Evolutionary conservation across 106 monocot species (phyloP), one percentile per base, ranked within the genome.

Genomic region (Dendrobium officinale): DNA sequence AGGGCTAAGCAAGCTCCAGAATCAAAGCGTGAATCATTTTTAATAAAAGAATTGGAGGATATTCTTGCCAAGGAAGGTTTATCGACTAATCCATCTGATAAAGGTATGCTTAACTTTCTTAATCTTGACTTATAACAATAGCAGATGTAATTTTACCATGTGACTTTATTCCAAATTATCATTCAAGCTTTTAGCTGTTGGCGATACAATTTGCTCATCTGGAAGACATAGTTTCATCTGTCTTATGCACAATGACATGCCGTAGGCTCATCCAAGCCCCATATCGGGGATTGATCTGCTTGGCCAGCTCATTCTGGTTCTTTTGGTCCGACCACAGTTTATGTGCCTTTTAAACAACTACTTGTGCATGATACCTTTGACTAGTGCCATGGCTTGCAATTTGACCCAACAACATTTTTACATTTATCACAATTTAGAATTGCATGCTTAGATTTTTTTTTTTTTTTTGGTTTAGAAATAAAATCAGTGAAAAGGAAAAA

Each of bases 41-140:
- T 99, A 87, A 87, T 99, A 75, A 91, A 90, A 75, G 98, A 99
- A 80, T 75, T 95, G 79, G 88, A 90, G 73, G 94, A 89, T 33
- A 93, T 99, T 85, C 98, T 99, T 85, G 76, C 82, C 64, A 99
- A 84, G 79, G 98, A 99, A 88, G 92, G 93, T 26, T 79, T 99
- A 80, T 95, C 98, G 44, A 86, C 80, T 68, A 83, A 91, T 84
- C 93, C 98, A 83, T 95, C 98, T 77, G 98, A 99, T 79, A 99
- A 99, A 91, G 95, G 98, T 98, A 75, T 55, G 31, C 31, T 74
- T 41, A 47, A 22, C 54, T 26, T 78, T 42, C 1, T 15, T 70
- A 70, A 70, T 31, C 31, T 15, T 19, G 15, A 0, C 9, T 58
- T 16, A 0, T 58, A 58, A 67, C 27, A 67, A 9, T 5, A 27